Percentiles rank a stretch among this genome's conserved stretches.
phyloP scores from a whole-genome alignment of 1,139 yeast species.

The Eremothecium cymbalariae region DNA sequence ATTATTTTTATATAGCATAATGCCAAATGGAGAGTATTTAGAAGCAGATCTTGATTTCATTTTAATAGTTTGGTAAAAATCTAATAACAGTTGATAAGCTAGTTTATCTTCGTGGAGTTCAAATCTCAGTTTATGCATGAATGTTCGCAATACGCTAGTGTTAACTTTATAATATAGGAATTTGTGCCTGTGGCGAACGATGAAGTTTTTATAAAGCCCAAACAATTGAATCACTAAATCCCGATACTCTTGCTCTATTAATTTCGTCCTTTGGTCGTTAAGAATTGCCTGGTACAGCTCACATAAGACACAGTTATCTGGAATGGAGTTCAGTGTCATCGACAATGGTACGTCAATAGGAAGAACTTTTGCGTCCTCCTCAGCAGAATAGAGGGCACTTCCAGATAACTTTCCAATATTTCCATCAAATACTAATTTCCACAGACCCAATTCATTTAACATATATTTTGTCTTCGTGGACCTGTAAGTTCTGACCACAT shows the following conservation, averaged over 20 bases:
- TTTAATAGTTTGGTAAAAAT: conserved; percentile 17
- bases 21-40: conserved; percentile 21
- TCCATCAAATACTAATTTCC: conserved; percentile 15
- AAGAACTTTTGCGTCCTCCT: not conserved
- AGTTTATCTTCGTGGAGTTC: conserved; percentile 18
- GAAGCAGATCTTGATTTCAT: conserved; percentile 10
- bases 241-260: conserved; percentile 12
- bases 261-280: conserved; percentile 11
- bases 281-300: conserved; percentile 22
- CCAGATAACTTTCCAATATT: conserved; percentile 2
- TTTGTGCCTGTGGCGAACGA: conserved; percentile 5
- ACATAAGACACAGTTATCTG: conserved; percentile 15
- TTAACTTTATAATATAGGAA: conserved; percentile 11
- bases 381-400: not conserved
- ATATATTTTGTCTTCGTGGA: conserved; percentile 12
- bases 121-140: conserved; percentile 17
- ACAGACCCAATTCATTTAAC: conserved; percentile 24
- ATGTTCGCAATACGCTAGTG: conserved; percentile 20
- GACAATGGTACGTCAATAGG: conserved; percentile 7
- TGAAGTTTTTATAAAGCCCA: conserved; percentile 14
- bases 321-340: conserved; percentile 9
- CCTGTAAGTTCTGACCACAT: conserved; percentile 17
- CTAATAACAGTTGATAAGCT: conserved; percentile 20
- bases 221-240: conserved; percentile 18
- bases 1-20: conserved; percentile 20